These are phyloP conservation scores for Carex pumila DNA, from an alignment of 176 grass and related monocot species.

Conservation along the genomic window DNA sequence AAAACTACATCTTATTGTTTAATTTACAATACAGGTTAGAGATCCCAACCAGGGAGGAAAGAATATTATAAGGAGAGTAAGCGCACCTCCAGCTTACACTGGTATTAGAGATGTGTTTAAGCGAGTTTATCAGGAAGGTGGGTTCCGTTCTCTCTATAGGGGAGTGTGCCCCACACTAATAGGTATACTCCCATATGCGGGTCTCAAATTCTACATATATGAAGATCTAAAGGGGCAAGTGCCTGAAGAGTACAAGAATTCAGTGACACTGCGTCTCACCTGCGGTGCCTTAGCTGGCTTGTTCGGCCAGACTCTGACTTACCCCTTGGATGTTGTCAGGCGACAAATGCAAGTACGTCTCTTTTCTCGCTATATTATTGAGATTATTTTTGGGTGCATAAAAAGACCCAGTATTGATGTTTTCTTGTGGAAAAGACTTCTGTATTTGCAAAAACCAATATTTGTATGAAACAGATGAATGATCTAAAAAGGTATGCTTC, in stretches of 20 bases:
- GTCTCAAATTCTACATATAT: slow-evolving; percentile 98
- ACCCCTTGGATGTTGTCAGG: slow-evolving; percentile 95
- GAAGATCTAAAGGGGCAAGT: slow-evolving; percentile 79
- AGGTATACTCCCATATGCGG: slow-evolving; percentile 96
- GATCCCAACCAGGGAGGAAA: slow-evolving; percentile 16
- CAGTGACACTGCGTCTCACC: slow-evolving; percentile 61
- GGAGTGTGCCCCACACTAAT: slow-evolving; percentile 91
- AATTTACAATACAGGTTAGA: neutral
- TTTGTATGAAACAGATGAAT: neutral
- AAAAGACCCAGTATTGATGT: neutral
- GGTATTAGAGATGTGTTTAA: slow-evolving; percentile 84
- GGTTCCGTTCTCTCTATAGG: slow-evolving; percentile 68
- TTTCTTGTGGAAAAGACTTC: neutral
- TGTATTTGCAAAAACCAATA: neutral
- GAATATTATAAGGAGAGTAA: slow-evolving; percentile 45
- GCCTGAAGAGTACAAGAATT: slow-evolving; percentile 83
- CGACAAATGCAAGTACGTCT: slow-evolving; percentile 88
- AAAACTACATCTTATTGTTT: neutral
- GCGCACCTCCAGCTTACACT: slow-evolving; percentile 43
- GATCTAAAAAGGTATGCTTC: neutral
- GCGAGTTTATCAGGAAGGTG: slow-evolving; percentile 77
- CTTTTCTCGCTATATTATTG: neutral
- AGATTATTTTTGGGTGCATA: neutral
- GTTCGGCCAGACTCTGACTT: slow-evolving; percentile 94
- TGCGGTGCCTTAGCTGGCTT: slow-evolving; percentile 95